Evolutionary conservation across 1,139 yeast genomes (phyloP), one percentile per base, ranked within the genome.

Genomic region (Martiniozyma asiatica): DNA sequence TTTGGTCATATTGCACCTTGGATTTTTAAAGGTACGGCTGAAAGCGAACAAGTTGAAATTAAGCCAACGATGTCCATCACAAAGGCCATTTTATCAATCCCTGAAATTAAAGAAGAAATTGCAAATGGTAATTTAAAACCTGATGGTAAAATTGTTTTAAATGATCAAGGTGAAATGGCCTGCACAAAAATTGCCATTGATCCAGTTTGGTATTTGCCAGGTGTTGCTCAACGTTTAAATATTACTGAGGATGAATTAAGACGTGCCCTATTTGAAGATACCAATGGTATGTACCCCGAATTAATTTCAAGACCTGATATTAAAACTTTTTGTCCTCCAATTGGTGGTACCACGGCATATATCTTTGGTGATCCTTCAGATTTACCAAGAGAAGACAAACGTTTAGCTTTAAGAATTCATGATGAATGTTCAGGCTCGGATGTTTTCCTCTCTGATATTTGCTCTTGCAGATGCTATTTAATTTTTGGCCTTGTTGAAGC

Each of bases 351-450:
- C 31, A 71, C 78, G 3, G 76, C 65, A 13, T 72, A 71, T 51
- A 70, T 71, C 35, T 70, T 72, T 44, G 78, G 78, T 33, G 63
- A 71, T 40, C 73, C 75, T 20, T 61, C 56, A 17, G 51, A 62
- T 37, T 56, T 71, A 22, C 58, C 73, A 12, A 66, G 68, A 37
- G 63, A 68, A 23, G 51, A 54, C 27, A 60, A 57, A 42, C 58
- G 58, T 34, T 52, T 71, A 30, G 73, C 78, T 3, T 51, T 72
- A 34, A 64, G 79, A 47, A 58, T 72, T 25, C 78, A 72, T 41
- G 79, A 72, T 47, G 77, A 72, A 45, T 72, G 79, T 51, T 71
- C 72, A 30, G 76, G 76, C 14, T 65, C 73, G n/a, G 78, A 72
- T 45, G 79, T 72, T 25, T 72, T 72, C 50, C 71, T 75, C 16